A percentile compares a stretch with the other conserved stretches of the same genome.
These are phyloP conservation scores for Allomyces arbusculus DNA, from an alignment of 192 early-diverging fungal species.

Conservation along the genomic window DNA sequence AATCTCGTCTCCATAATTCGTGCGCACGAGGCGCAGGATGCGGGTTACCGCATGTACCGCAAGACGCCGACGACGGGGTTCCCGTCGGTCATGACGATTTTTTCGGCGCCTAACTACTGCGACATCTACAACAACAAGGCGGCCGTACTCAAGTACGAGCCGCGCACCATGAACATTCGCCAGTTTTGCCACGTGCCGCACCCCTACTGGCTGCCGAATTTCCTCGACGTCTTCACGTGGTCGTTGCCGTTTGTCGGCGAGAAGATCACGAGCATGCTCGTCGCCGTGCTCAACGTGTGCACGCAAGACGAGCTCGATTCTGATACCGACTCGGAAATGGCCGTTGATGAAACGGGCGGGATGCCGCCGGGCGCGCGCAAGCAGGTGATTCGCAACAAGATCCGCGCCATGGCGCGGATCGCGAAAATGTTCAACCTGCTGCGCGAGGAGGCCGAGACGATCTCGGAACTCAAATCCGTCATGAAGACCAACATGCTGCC, in stretches of 20 bases:
- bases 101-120: conserved; percentile 18
- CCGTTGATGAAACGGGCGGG: conserved; percentile 15
- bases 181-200: conserved; percentile 90
- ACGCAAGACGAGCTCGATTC: conserved; percentile 72
- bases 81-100: conserved; percentile 34
- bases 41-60: conserved; percentile 14
- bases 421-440: conserved; percentile 75
- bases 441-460: conserved; percentile 73
- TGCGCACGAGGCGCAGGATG: conserved; percentile 21
- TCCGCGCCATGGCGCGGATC: conserved; percentile 83
- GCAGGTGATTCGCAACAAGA: conserved; percentile 61
- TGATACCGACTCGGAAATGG: conserved; percentile 29
- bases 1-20: conserved; percentile 15
- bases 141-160: conserved; percentile 92
- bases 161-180: conserved; percentile 98
- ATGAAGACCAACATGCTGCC: conserved; percentile 66
- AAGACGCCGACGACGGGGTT: conserved; percentile 57
- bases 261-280: conserved; percentile 93
- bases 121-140: conserved; percentile 97
- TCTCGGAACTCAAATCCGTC: conserved; percentile 79
- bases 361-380: conserved; percentile 12
- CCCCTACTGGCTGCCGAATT: conserved; percentile 97
- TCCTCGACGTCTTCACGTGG: conserved; percentile 98
- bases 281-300: conserved; percentile 85
- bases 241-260: conserved; percentile 93